Conservation (phyloP, 2,329 filamentous ascomycete genomes). For the Scortechinia acanthostroma region DNA sequence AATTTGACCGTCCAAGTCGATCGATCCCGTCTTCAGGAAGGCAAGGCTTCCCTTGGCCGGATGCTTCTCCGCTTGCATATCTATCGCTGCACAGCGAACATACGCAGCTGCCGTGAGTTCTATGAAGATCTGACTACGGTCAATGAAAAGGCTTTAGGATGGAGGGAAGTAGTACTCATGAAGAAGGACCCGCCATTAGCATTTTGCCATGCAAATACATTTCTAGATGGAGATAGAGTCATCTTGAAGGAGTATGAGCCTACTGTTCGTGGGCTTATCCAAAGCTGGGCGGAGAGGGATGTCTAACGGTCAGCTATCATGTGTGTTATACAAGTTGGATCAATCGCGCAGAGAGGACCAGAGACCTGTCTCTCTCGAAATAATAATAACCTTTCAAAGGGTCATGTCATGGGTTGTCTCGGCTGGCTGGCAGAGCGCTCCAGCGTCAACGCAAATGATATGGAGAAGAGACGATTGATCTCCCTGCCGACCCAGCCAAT, state of each 20-base stretch:
- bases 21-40: conserved; percentile 40
- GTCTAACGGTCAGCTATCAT: too few species aligned
- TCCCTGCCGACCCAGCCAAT: too few species aligned
- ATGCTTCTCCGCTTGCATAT: conserved; percentile 54
- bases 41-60: conserved; percentile 46
- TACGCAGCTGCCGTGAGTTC: conserved; percentile 37
- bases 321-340: too few species aligned
- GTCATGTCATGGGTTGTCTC: too few species aligned
- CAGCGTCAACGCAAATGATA: too few species aligned
- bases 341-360: too few species aligned
- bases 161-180: conserved; percentile 44
- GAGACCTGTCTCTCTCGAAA: too few species aligned
- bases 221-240: conserved; percentile 26
- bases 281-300: conserved; percentile 32
- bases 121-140: conserved; percentile 52
- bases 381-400: too few species aligned
- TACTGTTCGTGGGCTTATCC: conserved; percentile 50
- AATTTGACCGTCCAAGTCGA: conserved; percentile 46
- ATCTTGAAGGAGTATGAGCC: conserved; percentile 56
- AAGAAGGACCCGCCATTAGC: conserved; percentile 48
- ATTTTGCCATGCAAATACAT: conserved; percentile 61
- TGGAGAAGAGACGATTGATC: too few species aligned
- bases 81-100: conserved; percentile 55
- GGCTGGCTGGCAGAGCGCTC: too few species aligned
- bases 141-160: conserved; percentile 38